Base-by-base conservation (phyloP, 2,329 filamentous ascomycete genomes). In the Ophiostoma populinum region DNA sequence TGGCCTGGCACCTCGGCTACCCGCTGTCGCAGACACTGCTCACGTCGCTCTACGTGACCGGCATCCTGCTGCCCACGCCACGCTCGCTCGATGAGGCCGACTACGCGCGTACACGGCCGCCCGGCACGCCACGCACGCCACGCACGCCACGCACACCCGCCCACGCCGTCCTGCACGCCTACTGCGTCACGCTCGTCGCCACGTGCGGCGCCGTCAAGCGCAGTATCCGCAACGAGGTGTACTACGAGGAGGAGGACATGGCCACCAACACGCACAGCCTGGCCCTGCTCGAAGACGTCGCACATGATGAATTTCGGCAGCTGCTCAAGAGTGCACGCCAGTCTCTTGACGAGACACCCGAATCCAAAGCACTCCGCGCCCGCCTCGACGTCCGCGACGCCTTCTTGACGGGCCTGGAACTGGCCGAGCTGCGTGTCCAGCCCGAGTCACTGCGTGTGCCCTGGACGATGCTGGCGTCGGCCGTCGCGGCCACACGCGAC, bases 181-280 rank as follows among this genome's bases (percentile, higher is more conserved):
- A 93, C 51, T 94, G 86, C 47, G 55, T 94, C 5, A 81, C 74
- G 1, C 56, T 94, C 38, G 62, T 94, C 39, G 94, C 93, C 52
- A 73, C 75, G 16, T 93, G 85, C 50, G 73, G 75, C 42, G 72
- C 74, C 46, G 80, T 92, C 10, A 81, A 90, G 42, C 64, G 75
- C 33, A 70, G 75, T 30, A 77, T 95, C 42, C 75, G 73, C 36
- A 65, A 66, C n/a, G 81, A 93, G 51, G 78, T 92, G 46, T 94
- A 78, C 51, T 95, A 87, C 47, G 90, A 98, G 76, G 90, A 98
- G 56, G 90, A 98, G 55, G 90, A 98, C 49, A 94, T 98, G 51
- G 82, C 92, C 15, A 86, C 83, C 6, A 85, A 92, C 52, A 80
- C 86, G 0, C 95, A 90, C 51, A 79, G 85, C 45, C 71, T 86